These are phyloP conservation scores for Acanthamoeba sp. DNA, from an alignment of 208 protist species.

Conservation along the genomic window DNA sequence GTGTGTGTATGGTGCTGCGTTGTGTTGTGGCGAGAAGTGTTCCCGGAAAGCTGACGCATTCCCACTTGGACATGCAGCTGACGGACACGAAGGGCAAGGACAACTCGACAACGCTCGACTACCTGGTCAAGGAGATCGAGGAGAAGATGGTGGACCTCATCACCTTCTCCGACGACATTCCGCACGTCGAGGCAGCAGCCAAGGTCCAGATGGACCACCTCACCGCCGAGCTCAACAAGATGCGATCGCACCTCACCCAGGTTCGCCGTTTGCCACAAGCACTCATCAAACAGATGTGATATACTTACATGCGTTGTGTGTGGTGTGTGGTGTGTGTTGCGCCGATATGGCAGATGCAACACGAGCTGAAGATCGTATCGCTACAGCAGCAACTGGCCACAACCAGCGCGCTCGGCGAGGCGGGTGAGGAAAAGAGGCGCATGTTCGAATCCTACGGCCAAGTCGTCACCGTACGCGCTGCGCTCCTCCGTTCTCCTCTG, in stretches of 20 bases:
- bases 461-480: not conserved
- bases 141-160: constrained; percentile 39
- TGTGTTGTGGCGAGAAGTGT: too few species aligned
- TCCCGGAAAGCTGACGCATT: not conserved
- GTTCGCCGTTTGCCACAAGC: not conserved
- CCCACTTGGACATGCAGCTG: not conserved
- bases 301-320: too few species aligned
- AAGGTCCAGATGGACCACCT: constrained; percentile 28
- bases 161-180: constrained; percentile 2
- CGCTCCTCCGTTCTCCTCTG: not conserved
- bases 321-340: too few species aligned
- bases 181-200: not conserved
- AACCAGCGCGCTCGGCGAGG: not conserved
- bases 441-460: constrained; percentile 34
- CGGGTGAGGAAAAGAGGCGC: not conserved
- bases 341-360: constrained; percentile 48
- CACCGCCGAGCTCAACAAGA: not conserved
- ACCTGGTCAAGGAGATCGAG: constrained; percentile 56
- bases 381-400: constrained; percentile 7
- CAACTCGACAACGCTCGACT: constrained; percentile 33
- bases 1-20: not conserved
- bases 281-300: not conserved
- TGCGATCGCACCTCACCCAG: not conserved
- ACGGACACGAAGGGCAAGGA: constrained; percentile 58
- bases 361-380: constrained; percentile 13